Conservation (phyloP, 805 yeast genomes). For the Saccharomycopsis malanga region DNA sequence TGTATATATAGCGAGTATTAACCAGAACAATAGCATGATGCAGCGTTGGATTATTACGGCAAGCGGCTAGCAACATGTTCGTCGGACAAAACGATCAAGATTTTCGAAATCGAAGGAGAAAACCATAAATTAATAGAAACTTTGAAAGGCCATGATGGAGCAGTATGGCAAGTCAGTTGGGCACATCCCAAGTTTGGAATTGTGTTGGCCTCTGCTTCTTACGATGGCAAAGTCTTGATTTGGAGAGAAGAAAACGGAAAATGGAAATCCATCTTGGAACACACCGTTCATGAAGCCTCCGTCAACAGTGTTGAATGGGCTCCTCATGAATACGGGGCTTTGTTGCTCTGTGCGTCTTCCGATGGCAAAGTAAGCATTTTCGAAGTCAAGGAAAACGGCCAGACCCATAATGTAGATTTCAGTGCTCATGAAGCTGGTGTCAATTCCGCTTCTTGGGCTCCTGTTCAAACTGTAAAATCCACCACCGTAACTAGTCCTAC, state of each 20-base stretch:
- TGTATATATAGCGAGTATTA: not conserved
- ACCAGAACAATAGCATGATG: constrained; percentile 57
- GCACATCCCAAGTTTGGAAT: constrained; percentile 98
- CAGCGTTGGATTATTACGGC: constrained; percentile 94
- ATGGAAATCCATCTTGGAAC: constrained; percentile 85
- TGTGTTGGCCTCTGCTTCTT: constrained; percentile 88
- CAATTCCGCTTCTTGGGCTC: constrained; percentile 95
- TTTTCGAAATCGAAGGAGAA: constrained; percentile 86
- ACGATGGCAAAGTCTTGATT: constrained; percentile 87
- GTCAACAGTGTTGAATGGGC: constrained; percentile 96
- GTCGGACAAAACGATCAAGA: constrained; percentile 90
- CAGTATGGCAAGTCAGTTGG: constrained; percentile 99
- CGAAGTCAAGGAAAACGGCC: constrained; percentile 86
- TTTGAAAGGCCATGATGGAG: constrained; percentile 90
- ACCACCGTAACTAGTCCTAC: constrained; percentile 27
- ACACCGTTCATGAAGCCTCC: constrained; percentile 84
- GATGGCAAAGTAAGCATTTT: constrained; percentile 90
- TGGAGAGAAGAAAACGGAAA: constrained; percentile 91
- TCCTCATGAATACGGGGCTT: constrained; percentile 94
- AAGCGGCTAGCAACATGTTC: constrained; percentile 93
- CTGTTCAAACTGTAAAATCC: constrained; percentile 34
- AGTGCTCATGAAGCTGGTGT: constrained; percentile 91
- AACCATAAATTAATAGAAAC: constrained; percentile 78
- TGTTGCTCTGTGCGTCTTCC: constrained; percentile 81
- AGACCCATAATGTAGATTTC: constrained; percentile 45